These are phyloP conservation scores for Asterophora parasitica DNA, from an alignment of 768 basidiomycete genomes.

Conservation along the genomic window DNA sequence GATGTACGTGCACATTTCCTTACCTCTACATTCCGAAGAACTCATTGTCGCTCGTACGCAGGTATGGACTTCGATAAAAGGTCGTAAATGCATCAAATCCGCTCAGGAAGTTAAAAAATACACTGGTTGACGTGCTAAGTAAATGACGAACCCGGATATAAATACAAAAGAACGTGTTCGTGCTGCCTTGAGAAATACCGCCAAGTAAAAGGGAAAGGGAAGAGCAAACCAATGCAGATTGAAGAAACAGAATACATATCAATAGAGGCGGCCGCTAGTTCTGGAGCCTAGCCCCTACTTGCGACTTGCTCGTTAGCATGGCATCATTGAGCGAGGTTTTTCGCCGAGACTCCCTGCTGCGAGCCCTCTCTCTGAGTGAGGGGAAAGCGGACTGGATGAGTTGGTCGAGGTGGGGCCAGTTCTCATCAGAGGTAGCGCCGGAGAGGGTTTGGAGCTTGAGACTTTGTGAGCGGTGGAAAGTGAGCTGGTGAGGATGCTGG, in stretches of 20 bases:
- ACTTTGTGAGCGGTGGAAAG: constrained; percentile 38
- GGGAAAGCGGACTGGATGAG: constrained; percentile 58
- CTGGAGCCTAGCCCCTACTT: constrained; percentile 14
- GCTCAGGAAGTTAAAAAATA: not conserved
- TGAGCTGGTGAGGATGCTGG: constrained; percentile 49
- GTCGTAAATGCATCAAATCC: not conserved
- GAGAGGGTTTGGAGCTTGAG: constrained; percentile 56
- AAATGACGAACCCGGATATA: constrained; percentile 1
- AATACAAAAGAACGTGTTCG: constrained; percentile 8
- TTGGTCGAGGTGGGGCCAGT: constrained; percentile 79
- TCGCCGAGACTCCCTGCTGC: constrained; percentile 35
- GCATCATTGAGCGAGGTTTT: constrained; percentile 53
- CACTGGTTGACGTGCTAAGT: constrained; percentile 1
- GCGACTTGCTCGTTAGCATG: constrained; percentile 31
- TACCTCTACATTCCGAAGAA: not conserved
- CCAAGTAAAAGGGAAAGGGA: constrained; percentile 6
- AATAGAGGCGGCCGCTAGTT: not conserved
- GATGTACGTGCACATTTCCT: constrained; percentile 49
- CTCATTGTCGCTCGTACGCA: constrained; percentile 19
- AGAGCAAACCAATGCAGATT: not conserved
- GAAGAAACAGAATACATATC: too few relatives aligned
- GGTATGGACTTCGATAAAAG: constrained; percentile 54
- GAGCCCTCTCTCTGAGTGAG: constrained; percentile 45
- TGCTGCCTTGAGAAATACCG: not conserved
- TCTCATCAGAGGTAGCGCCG: constrained; percentile 81